A percentile compares a stretch with the other conserved stretches of the same genome.
Evolutionary conservation across 1,139 yeast genomes (phyloP).

Genomic region (Candida pseudocylindracea): DNA sequence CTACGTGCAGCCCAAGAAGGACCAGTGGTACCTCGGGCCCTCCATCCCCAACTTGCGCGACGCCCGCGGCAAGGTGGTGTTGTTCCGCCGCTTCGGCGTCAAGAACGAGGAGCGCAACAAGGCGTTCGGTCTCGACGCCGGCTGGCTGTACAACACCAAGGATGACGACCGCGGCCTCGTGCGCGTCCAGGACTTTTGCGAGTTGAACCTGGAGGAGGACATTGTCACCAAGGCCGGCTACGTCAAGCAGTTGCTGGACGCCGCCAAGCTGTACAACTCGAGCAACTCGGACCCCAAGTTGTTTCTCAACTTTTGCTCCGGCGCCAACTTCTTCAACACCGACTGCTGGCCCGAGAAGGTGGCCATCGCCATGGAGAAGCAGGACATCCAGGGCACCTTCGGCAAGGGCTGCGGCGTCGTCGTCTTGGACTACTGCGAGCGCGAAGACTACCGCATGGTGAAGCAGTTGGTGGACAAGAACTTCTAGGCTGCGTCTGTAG

Average conservation of each 20-base stretch:
- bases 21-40: constrained; percentile 38
- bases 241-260: constrained; percentile 31
- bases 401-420: constrained; percentile 34
- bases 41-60: constrained; percentile 37
- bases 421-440: constrained; percentile 48
- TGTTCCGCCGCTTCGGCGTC: constrained; percentile 55
- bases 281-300: constrained; percentile 26
- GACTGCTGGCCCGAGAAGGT: constrained; percentile 59
- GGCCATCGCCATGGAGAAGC: constrained; percentile 26
- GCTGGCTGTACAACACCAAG: constrained; percentile 48
- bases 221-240: constrained; percentile 33
- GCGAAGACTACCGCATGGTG: constrained; percentile 35
- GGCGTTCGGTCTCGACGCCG: constrained; percentile 45
- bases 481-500: constrained; percentile 13
- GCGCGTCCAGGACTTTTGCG: constrained; percentile 60
- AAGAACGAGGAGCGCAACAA: constrained; percentile 17
- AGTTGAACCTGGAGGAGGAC: constrained; percentile 28
- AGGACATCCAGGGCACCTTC: constrained; percentile 25
- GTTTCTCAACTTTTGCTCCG: constrained; percentile 55
- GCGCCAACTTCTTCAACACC: constrained; percentile 49
- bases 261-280: constrained; percentile 29
- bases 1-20: constrained; percentile 25
- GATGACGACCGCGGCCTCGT: constrained; percentile 41
- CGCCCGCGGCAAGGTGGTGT: constrained; percentile 40
- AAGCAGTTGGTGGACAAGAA: constrained; percentile 31